A percentile compares a stretch with the other conserved stretches of the same genome.
These are phyloP conservation scores for Metschnikowia cerradonensis DNA, from an alignment of 805 yeast species.

Conservation along the genomic window DNA sequence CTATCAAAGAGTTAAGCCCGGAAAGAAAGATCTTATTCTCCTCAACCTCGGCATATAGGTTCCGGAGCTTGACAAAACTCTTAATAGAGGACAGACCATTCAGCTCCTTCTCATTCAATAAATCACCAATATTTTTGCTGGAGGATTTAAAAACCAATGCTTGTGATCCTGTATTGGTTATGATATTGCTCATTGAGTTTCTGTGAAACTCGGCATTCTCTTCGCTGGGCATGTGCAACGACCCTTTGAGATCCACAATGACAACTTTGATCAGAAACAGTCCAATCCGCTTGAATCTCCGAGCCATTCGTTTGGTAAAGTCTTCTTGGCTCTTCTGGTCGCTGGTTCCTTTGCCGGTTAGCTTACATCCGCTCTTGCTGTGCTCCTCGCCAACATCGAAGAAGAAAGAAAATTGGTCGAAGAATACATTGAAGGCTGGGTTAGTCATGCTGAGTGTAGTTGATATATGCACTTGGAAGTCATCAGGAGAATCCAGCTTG, in stretches of 20 bases:
- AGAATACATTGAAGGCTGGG: constrained; percentile 34
- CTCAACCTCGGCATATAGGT: constrained; percentile 26
- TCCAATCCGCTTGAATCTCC: not conserved
- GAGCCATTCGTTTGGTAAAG: not conserved
- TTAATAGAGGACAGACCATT: constrained; percentile 14
- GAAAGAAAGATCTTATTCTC: constrained; percentile 29
- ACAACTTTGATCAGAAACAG: constrained; percentile 20
- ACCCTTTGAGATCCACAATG: constrained; percentile 28
- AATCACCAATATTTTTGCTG: constrained; percentile 20
- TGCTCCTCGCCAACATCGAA: constrained; percentile 4
- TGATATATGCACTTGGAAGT: constrained; percentile 15
- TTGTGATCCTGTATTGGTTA: constrained; percentile 21
- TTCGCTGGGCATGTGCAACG: constrained; percentile 28
- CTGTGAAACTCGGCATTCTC: constrained; percentile 16
- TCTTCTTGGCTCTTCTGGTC: not conserved
- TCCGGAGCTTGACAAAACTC: constrained; percentile 28
- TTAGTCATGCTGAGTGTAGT: constrained; percentile 26
- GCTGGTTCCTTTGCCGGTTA: not conserved
- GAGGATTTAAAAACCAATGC: constrained; percentile 26
- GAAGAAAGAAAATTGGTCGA: constrained; percentile 32
- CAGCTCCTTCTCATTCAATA: constrained; percentile 5
- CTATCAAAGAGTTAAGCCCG: constrained; percentile 24
- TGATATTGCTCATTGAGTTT: constrained; percentile 25
- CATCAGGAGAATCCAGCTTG: constrained; percentile 4
- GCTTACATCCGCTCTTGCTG: not conserved